Base-by-base conservation (phyloP, 139 green algal species). In the Zygnema circumcarinatum region DNA sequence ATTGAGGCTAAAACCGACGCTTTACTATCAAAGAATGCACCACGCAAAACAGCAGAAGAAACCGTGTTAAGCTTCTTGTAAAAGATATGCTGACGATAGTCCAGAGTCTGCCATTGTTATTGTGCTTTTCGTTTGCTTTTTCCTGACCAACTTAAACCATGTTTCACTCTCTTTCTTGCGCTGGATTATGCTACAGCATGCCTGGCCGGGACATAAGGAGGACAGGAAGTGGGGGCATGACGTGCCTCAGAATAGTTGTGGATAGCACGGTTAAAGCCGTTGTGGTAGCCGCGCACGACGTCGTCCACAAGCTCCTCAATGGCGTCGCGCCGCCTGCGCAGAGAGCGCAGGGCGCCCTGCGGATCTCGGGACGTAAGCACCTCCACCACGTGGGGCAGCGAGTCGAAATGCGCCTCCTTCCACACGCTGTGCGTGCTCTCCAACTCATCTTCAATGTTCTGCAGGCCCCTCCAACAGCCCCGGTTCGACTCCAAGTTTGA, bases 231-330 rank as follows among this genome's bases (percentile, higher is more conserved):
- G 7, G 47, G 47, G 16, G 47, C 47, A 16, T 62, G 47, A 62
- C 38, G 21, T n/a, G 83, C 84, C 87, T 88, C 75, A 38, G 87
- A 91, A 68, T 91, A 89, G 87, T 91, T 91, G 52, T 91, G 87
- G 82, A 91, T 91, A 33, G 87, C 81, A 36, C 53, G 74, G 81
- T 91, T 88, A 38, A 91, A 91, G 0, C 87, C 87, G 47, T 84
- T 40, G 20, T 91, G 87, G 74, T 91, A 89, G 16, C 32, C 67
- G 39, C 54, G 42, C 32, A 91, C 81, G 32, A 91, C 81, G 7
- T 91, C 81, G 36, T 91, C 87, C 47, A 91, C 74, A 31, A 89
- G 81, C 31, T 86, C 81, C 73, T 89, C 87, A 25, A 91, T 85
- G n/a, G 67, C 85, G 20, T 91, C 81, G 2, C 87, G 22, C 35